phyloP scores from a whole-genome alignment of 2,329 filamentous ascomycete genomes.

The Botrytis tulipae region DNA sequence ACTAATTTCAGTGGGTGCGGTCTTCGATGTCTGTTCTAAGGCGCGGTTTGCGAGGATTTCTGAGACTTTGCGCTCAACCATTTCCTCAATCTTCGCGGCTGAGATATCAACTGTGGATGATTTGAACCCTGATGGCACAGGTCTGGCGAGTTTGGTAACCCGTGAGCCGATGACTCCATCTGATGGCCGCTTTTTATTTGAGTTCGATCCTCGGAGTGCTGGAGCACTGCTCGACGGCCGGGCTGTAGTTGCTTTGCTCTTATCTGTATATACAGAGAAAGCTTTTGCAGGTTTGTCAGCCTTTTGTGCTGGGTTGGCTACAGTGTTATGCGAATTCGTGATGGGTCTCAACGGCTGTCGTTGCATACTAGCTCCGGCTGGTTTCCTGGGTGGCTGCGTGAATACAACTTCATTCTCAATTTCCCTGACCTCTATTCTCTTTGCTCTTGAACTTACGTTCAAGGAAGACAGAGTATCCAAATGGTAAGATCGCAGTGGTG shows the following conservation, averaged over 20 bases:
- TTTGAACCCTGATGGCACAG: conserved; percentile 32
- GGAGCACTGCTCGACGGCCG: conserved; percentile 32
- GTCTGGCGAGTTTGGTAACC: conserved; percentile 49
- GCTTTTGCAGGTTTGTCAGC: conserved; percentile 75
- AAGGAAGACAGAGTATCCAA: conserved; percentile 90
- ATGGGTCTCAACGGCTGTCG: conserved; percentile 80
- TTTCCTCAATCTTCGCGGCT: conserved; percentile 77
- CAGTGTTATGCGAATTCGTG: conserved; percentile 71
- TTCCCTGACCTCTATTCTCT: conserved; percentile 93
- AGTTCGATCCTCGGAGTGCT: conserved; percentile 38
- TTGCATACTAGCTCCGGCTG: conserved; percentile 44
- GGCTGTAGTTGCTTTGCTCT: conserved; percentile 48
- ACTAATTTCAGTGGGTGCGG: conserved; percentile 54
- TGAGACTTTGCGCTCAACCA: conserved; percentile 88
- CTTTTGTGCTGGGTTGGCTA: conserved; percentile 57
- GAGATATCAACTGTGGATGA: conserved; percentile 49
- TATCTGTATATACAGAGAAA: conserved; percentile 85
- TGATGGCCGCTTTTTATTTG: conserved; percentile 38
- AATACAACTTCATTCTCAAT: conserved; percentile 94
- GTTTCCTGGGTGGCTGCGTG: conserved; percentile 66
- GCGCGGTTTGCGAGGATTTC: conserved; percentile 81
- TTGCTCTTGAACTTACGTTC: conserved; percentile 92
- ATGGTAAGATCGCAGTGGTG: conserved; percentile 88
- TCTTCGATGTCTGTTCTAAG: conserved; percentile 52
- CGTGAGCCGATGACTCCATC: conserved; percentile 40